These are phyloP conservation scores for Talaromyces sp. DNA, from an alignment of 2,329 filamentous ascomycete species.

Conservation along the genomic window DNA sequence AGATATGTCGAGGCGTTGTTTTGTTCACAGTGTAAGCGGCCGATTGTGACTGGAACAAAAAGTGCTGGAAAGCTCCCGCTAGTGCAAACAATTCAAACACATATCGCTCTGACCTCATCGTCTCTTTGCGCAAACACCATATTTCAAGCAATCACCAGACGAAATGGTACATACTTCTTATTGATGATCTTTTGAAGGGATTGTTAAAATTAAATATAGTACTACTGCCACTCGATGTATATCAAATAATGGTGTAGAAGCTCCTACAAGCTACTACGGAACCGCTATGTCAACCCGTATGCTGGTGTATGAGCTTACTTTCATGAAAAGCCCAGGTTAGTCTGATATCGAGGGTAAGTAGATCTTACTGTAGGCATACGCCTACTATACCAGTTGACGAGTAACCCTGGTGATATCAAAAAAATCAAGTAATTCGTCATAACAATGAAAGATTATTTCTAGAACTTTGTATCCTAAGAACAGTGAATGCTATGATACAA, in stretches of 20 bases:
- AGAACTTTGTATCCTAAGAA: slow-evolving; percentile 8
- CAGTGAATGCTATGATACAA: slow-evolving; percentile 34
- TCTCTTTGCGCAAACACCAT: not conserved
- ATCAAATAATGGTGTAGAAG: not conserved
- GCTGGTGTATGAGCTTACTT: not conserved
- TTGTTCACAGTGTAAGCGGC: not conserved
- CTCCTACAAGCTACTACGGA: not conserved
- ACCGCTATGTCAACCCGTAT: not conserved
- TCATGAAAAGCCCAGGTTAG: not conserved
- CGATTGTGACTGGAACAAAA: slow-evolving; percentile 9
- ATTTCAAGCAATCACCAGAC: not conserved
- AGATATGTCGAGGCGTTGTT: slow-evolving; percentile 17
- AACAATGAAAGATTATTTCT: slow-evolving; percentile 5
- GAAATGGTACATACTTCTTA: not conserved
- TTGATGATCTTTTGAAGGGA: not conserved
- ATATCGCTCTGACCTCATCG: not conserved
- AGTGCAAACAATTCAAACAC: slow-evolving; percentile 18
- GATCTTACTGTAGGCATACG: not conserved
- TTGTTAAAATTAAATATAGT: not conserved
- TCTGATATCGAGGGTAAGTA: not conserved
- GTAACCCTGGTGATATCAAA: not conserved
- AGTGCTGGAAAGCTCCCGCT: slow-evolving; percentile 8
- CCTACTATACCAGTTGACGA: not conserved
- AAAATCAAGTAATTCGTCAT: not conserved
- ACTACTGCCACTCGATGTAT: not conserved